Base-by-base conservation (phyloP, 2,329 filamentous ascomycete genomes). In the Alternaria solani region DNA sequence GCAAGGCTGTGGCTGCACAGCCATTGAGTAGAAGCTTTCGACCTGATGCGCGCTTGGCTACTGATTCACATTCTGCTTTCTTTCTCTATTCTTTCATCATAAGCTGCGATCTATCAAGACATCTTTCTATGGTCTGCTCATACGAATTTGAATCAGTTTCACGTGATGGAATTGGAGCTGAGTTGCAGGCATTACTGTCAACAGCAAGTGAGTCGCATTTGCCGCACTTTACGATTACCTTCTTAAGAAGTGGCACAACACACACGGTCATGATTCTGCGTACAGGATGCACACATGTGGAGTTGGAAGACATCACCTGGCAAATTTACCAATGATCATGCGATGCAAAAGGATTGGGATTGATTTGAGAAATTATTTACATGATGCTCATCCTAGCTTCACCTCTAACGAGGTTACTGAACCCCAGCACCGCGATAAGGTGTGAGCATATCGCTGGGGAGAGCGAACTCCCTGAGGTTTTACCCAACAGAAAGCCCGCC, bases 371-470 rank as follows among this genome's bases (percentile, higher is more conserved):
- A 39, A 18, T 6, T 9, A 18, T 39, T 2, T 39, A 39, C 36
- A 20, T 39, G 16, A 39, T 39, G 36, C 36, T 39, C 34, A 39
- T 39, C 36, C n/a, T 39, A 18, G 36, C 36, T 39, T 39, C 36
- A 8, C 36, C 36, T 39, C 36, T 39, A 6, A 39, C 3, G 36
- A 39, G 36, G 36, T 39, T 39, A 39, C 36, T 18, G n/a, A 39
- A 39, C 36, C 36, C 36, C 36, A 39, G 36, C 36, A 39, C 36
- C 36, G 7, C 36, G 36, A n/a, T 39, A 39, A 39, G 36, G n/a
- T 39, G 36, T 39, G 36, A 39, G 36, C 36, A 39, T 39, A 39
- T 39, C 36, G n/a, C 36, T 39, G n/a, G 36, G 36, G 36, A 39
- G 7, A 14, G 12, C 34, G 34, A 36, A 16, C n/a, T n/a, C 34